phyloP scores from a whole-genome alignment of 306 rosid genomes.

The Quercus alba region DNA sequence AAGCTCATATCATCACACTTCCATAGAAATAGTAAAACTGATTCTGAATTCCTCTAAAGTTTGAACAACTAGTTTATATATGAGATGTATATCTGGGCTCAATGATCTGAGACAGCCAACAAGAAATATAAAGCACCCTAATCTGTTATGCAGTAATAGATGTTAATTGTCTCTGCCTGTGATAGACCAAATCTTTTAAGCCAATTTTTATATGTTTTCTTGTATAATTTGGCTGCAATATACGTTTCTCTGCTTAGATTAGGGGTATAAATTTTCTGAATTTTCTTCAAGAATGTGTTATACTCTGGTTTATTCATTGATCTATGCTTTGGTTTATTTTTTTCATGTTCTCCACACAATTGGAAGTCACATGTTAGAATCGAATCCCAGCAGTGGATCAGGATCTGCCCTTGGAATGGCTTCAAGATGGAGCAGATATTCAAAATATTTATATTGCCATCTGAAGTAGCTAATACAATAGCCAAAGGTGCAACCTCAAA shows the following conservation, averaged over 20 bases:
- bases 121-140: background rate
- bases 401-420: constrained; percentile 16
- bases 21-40: background rate
- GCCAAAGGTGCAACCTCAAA: constrained; percentile 56
- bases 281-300: background rate
- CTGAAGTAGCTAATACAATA: constrained; percentile 91
- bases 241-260: background rate
- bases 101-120: background rate
- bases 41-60: background rate
- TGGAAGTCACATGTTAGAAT: too few relatives aligned
- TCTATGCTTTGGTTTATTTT: constrained; percentile 14
- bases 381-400: too few relatives aligned
- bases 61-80: background rate
- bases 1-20: background rate
- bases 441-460: constrained; percentile 65
- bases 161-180: background rate
- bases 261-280: background rate
- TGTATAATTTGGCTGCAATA: background rate
- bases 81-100: background rate
- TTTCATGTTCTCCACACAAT: background rate
- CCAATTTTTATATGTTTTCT: background rate
- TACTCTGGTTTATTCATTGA: background rate
- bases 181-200: background rate
- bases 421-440: constrained; percentile 45
- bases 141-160: background rate